These are phyloP conservation scores for Raphanus sativus DNA, from an alignment of 345 rosid genomes.

Conservation along the genomic window DNA sequence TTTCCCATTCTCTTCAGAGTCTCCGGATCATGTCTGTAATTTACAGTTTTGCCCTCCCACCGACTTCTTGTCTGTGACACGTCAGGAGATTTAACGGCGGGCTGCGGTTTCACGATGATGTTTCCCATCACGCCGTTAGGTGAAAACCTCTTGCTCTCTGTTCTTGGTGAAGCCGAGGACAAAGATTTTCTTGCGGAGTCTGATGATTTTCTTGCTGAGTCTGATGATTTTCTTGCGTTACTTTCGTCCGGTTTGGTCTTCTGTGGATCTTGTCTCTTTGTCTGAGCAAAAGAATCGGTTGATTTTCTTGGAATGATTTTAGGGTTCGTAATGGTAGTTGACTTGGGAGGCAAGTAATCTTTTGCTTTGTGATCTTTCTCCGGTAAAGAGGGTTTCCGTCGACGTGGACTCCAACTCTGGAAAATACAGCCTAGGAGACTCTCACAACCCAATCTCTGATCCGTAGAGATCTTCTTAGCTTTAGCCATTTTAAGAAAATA, in stretches of 20 bases:
- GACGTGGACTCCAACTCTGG: conserved; percentile 48
- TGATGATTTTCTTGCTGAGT: not conserved
- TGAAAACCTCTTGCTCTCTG: conserved; percentile 35
- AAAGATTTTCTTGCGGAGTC: conserved; percentile 47
- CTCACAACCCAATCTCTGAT: conserved; percentile 53
- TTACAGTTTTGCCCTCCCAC: conserved; percentile 30
- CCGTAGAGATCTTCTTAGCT: conserved; percentile 18
- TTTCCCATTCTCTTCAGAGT: conserved; percentile 68
- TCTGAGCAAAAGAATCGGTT: conserved; percentile 24
- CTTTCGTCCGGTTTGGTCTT: conserved; percentile 18
- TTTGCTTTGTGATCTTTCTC: conserved; percentile 22
- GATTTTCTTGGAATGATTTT: conserved; percentile 24
- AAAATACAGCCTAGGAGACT: conserved; percentile 51
- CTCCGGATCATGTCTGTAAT: conserved; percentile 57
- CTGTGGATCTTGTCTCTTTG: conserved; percentile 22
- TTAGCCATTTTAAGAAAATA: conserved; percentile 12
- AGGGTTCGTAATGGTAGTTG: conserved; percentile 35
- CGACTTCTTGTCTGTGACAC: conserved; percentile 32
- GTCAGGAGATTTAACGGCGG: conserved; percentile 16
- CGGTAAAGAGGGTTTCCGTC: conserved; percentile 41
- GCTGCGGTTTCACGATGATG: conserved; percentile 59
- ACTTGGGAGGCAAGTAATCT: conserved; percentile 38
- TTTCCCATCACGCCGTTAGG: conserved; percentile 61
- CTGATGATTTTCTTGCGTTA: conserved; percentile 25
- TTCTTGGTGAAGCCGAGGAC: conserved; percentile 44